Base-by-base conservation (phyloP, 1,139 yeast species). In the Pneumocystis canis region DNA sequence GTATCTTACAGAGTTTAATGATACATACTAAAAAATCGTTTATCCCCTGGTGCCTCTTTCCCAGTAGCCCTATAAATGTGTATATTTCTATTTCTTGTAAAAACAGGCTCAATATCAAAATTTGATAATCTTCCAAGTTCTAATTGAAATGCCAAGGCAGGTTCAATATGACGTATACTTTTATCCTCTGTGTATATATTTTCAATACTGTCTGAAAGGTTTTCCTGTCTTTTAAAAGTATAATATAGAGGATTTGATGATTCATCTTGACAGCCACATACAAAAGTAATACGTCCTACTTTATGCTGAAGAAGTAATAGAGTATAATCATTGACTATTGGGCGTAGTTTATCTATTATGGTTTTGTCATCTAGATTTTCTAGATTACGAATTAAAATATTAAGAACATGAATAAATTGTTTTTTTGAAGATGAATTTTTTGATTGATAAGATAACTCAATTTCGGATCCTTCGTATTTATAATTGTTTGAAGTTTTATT, bases 41-140 rank as follows among this genome's bases (percentile, higher is more conserved):
- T 89, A 76, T 92, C 98, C 69, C 94, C 84, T 54, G 95, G 84
- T 32, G 96, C 86, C 72, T 87, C 89, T 80, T 90, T 89, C 67
- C 97, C 97, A 69, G 87, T 83, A 59, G 97, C 98, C 78, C 90
- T 96, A 72, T 92, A 92, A 64, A 92, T 97, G 73, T 92, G 98
- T 69, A 92, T 88, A 77, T 92, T 90, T 79, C 97, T 85, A 80
- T 94, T 92, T 74, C 90, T 97, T 65, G 97, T 89, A 78, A 89
- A 88, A 65, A 92, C 88, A 61, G 97, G 97, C 73, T 86, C 89
- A 75, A 92, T 89, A 76, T 88, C 84, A 77, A 92, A 92, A 78
- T 92, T 94, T 61, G 95, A 88, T 76, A 92, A 81, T 78, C 97
- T 84, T 71, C 89, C 95, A 69, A 92, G 81, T 77, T 92, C 98